Conservation (phyloP, 495 filamentous ascomycete species). For the Aspergillus steynii region DNA sequence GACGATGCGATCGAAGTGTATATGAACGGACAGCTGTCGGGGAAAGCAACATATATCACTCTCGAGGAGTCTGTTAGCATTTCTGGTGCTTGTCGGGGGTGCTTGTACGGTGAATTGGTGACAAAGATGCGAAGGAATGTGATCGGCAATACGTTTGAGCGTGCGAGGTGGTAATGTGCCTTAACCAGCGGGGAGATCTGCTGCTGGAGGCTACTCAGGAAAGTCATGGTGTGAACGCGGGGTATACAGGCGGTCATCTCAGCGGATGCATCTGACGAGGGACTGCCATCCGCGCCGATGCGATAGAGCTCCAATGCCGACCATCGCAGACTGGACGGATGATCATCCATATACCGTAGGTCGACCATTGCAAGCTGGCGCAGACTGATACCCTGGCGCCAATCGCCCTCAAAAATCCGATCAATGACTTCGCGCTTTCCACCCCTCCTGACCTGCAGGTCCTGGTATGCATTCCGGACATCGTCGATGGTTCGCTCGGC, state of each 20-base stretch:
- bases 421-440: constrained; percentile 73
- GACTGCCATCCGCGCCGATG: constrained; percentile 28
- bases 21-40: constrained; percentile 70
- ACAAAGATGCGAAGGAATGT: constrained; percentile 75
- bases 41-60: constrained; percentile 76
- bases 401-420: constrained; percentile 77
- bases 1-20: constrained; percentile 63
- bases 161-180: constrained; percentile 74
- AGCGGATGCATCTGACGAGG: constrained; percentile 15
- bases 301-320: constrained; percentile 62
- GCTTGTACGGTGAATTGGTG: constrained; percentile 69
- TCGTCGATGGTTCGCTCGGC: constrained; percentile 61
- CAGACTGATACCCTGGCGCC: constrained; percentile 73
- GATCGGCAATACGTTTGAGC: constrained; percentile 61
- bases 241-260: constrained; percentile 56
- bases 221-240: constrained; percentile 73
- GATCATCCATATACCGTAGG: constrained; percentile 74
- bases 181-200: constrained; percentile 74
- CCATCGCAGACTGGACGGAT: constrained; percentile 72
- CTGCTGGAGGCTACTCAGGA: constrained; percentile 68
- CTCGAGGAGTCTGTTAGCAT: constrained; percentile 56
- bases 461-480: constrained; percentile 61
- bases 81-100: constrained; percentile 37
- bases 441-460: constrained; percentile 58
- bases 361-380: constrained; percentile 83